Conservation (phyloP, 2,329 filamentous ascomycete species). For the Gnomoniopsis sp. region DNA sequence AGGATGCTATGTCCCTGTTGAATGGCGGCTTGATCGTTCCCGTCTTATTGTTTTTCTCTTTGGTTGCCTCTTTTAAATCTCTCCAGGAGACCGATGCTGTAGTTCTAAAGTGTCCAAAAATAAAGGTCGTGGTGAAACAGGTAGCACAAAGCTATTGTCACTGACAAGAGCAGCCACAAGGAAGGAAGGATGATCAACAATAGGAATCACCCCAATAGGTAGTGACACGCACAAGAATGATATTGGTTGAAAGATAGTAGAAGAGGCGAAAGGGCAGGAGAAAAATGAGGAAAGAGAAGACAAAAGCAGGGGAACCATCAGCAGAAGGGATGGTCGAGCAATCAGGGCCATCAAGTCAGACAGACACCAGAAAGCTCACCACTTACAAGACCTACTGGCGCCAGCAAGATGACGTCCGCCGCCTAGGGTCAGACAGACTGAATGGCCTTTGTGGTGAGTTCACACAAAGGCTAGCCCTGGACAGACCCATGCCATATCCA, state of each 20-base stretch:
- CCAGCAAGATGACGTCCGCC: slow-evolving; percentile 9
- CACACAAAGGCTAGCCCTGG: slow-evolving; percentile 5
- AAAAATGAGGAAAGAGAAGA: not conserved
- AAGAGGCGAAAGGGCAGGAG: not conserved
- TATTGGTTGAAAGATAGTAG: not conserved
- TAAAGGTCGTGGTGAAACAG: not conserved
- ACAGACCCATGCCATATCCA: slow-evolving; percentile 1
- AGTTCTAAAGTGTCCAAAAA: not conserved
- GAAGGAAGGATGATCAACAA: slow-evolving; percentile 10
- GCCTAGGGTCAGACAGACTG: not conserved
- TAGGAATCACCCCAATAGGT: not conserved
- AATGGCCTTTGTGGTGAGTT: slow-evolving; percentile 6
- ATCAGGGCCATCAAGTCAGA: not conserved
- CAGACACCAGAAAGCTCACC: not conserved
- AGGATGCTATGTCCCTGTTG: slow-evolving; percentile 1
- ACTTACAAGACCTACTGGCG: not conserved
- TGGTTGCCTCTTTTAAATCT: not conserved
- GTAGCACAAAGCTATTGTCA: not conserved
- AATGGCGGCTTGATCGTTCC: slow-evolving; percentile 1
- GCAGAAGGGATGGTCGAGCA: not conserved
- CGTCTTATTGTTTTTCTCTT: not conserved
- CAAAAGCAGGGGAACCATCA: slow-evolving; percentile 3
- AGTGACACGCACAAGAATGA: not conserved
- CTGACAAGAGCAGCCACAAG: not conserved
- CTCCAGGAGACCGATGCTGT: slow-evolving; percentile 1